These are phyloP conservation scores for Moringa oleifera DNA, from an alignment of 345 rosid species.

Conservation along the genomic window DNA sequence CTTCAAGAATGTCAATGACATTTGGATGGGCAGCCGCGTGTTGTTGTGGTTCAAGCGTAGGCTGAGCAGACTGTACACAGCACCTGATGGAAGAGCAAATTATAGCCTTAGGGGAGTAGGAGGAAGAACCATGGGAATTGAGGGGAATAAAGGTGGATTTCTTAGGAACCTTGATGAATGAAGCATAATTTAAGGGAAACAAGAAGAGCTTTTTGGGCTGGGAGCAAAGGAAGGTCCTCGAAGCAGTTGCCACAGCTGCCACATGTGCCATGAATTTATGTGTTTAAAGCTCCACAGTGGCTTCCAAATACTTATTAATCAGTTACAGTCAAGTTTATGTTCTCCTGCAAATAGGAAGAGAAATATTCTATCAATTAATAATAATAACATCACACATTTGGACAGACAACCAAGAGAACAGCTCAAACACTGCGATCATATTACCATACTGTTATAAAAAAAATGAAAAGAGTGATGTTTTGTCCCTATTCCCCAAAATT, in stretches of 20 bases:
- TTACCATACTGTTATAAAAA: too few species aligned
- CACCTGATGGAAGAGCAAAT: conserved; percentile 33
- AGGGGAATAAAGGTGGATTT: conserved; percentile 15
- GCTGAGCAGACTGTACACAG: conserved; percentile 26
- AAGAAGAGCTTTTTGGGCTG: conserved; percentile 27
- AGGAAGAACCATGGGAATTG: conserved; percentile 15
- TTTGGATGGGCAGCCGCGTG: conserved; percentile 32
- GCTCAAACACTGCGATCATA: neutral
- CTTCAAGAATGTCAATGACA: conserved; percentile 65
- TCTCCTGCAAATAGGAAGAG: neutral
- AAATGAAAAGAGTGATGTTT: too few species aligned
- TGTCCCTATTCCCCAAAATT: too few species aligned
- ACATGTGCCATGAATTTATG: conserved; percentile 27
- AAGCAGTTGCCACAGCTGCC: conserved; percentile 27
- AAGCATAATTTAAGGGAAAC: conserved; percentile 24
- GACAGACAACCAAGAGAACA: neutral
- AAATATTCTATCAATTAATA: too few species aligned
- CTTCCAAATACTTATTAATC: neutral
- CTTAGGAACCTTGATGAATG: conserved; percentile 16
- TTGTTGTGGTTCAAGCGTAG: conserved; percentile 26
- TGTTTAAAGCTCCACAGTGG: neutral
- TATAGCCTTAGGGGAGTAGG: conserved; percentile 15
- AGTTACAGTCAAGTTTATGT: neutral
- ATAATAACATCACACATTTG: neutral
- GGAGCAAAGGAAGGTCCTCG: conserved; percentile 29